A percentile compares a stretch with the other conserved stretches of the same genome.
These are phyloP conservation scores for Herpetomonas muscarum DNA, from an alignment of 208 protist genomes.

Conservation along the genomic window DNA sequence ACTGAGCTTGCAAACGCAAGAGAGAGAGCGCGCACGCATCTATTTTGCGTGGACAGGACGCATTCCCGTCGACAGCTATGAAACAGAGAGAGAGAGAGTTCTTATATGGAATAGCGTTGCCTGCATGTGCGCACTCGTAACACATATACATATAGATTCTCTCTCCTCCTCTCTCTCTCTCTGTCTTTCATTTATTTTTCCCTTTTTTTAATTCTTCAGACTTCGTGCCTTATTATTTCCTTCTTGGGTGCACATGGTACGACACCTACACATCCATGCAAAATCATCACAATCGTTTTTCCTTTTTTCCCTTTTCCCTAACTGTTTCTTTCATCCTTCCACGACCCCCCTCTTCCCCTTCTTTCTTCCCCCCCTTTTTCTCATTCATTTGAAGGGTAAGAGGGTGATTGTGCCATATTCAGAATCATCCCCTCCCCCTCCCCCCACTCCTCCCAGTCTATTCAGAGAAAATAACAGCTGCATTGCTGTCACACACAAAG, in stretches of 20 bases:
- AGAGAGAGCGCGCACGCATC: not conserved
- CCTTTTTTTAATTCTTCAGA: constrained; percentile 1
- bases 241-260: not conserved
- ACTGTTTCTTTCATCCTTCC: constrained; percentile 2
- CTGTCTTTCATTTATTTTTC: constrained; percentile 5
- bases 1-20: not conserved
- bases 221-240: not conserved
- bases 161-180: not conserved
- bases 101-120: not conserved
- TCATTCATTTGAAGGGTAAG: not conserved
- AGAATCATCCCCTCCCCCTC: no score
- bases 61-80: no score
- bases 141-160: not conserved
- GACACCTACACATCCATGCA: not conserved
- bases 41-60: not conserved
- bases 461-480: no score
- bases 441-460: no score
- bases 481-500: no score
- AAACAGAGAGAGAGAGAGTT: no score
- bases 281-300: not conserved
- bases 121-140: not conserved
- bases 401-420: no score
- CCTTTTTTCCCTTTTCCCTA: not conserved
- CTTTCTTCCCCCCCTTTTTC: not conserved
- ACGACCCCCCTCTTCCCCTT: not conserved